Evolutionary conservation across 2,329 filamentous ascomycete species (phyloP).

Genomic region (Aspergillus felis): DNA sequence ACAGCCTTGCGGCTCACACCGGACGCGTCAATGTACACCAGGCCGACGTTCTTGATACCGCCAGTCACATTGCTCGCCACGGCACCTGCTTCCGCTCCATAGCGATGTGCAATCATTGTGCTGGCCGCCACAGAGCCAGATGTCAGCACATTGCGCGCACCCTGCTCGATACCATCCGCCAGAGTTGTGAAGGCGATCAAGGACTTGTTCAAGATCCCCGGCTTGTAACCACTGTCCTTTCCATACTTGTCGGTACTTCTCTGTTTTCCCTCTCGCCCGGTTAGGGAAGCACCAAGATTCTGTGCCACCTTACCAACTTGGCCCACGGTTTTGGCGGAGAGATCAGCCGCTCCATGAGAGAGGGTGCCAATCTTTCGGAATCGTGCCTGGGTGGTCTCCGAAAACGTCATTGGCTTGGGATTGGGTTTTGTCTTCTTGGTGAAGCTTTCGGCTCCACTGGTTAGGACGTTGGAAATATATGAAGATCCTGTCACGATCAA

Average conservation of each 20-base stretch:
- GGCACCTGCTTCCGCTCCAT: slow-evolving; percentile 78
- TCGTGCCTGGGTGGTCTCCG: slow-evolving; percentile 74
- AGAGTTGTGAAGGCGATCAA: slow-evolving; percentile 96
- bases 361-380: slow-evolving; percentile 88
- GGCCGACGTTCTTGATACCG: slow-evolving; percentile 90
- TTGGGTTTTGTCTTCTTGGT: slow-evolving; percentile 74
- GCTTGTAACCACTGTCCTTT: slow-evolving; percentile 67
- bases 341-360: slow-evolving; percentile 70
- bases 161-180: slow-evolving; percentile 87
- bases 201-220: slow-evolving; percentile 89
- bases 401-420: slow-evolving; percentile 80
- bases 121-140: slow-evolving; percentile 74
- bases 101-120: slow-evolving; percentile 83
- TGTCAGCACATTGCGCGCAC: slow-evolving; percentile 71
- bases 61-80: slow-evolving; percentile 72
- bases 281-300: slow-evolving; percentile 75
- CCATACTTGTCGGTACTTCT: slow-evolving; percentile 68
- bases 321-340: slow-evolving; percentile 83
- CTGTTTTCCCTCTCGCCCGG: slow-evolving; percentile 54
- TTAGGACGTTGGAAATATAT: slow-evolving; percentile 72
- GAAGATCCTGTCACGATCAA: slow-evolving; percentile 85
- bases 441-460: slow-evolving; percentile 74
- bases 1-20: slow-evolving; percentile 86
- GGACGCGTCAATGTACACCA: slow-evolving; percentile 95
- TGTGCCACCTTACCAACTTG: slow-evolving; percentile 80